These are phyloP conservation scores for Citrus unshiu DNA, from an alignment of 345 rosid genomes.

Conservation along the genomic window DNA sequence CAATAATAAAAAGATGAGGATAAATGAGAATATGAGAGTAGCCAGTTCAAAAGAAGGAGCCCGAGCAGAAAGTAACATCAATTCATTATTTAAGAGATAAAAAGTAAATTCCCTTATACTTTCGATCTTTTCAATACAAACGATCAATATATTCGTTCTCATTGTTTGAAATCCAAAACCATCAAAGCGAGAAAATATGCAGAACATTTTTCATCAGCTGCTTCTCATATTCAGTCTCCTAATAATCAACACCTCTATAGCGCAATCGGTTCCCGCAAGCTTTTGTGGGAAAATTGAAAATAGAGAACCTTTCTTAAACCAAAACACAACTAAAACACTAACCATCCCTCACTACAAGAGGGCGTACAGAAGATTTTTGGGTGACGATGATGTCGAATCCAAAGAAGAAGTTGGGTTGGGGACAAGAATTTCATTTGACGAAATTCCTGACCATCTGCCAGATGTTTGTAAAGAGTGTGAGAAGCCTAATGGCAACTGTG, in stretches of 20 bases:
- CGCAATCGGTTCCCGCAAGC: slow-evolving; percentile 13
- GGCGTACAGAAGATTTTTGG: slow-evolving; percentile 21
- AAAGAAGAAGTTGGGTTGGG: slow-evolving; percentile 25
- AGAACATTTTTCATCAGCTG: slow-evolving; percentile 9
- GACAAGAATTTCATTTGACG: slow-evolving; percentile 46
- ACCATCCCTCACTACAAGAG: slow-evolving; percentile 30
- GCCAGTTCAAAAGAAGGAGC: neutral
- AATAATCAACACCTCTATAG: slow-evolving; percentile 11
- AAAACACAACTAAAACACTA: slow-evolving; percentile 33
- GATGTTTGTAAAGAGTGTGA: slow-evolving; percentile 51
- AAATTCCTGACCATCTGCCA: slow-evolving; percentile 49
- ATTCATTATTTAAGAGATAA: neutral
- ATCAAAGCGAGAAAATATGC: neutral
- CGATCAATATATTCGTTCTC: neutral
- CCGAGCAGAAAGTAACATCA: neutral
- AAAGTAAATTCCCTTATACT: slow-evolving; percentile 16
- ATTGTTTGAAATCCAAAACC: slow-evolving; percentile 3
- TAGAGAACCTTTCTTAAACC: slow-evolving; percentile 18
- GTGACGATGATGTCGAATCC: slow-evolving; percentile 5
- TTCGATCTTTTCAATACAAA: neutral
- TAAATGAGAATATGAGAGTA: neutral
- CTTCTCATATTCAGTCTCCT: slow-evolving; percentile 19
- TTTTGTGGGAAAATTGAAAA: slow-evolving; percentile 35
- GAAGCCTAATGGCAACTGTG: slow-evolving; percentile 63
- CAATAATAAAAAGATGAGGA: neutral